A percentile compares a stretch with the other conserved stretches of the same genome.
Evolutionary conservation across 257 asterid genomes (phyloP).

Genomic region (Prunella vulgaris): DNA sequence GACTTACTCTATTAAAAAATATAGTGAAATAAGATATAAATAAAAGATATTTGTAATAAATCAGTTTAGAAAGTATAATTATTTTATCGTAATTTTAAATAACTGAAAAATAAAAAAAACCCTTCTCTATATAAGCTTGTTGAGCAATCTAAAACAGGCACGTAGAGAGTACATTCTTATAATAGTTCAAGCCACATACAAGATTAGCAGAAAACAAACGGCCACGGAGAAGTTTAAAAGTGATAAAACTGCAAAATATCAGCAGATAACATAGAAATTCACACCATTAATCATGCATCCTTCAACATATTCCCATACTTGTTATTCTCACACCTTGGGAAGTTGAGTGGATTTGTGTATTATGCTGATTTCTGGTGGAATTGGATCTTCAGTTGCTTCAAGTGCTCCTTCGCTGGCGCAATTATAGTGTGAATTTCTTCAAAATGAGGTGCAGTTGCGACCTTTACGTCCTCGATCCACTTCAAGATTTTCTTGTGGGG

Average conservation of each 20-base stretch:
- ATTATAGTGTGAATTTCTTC: conserved; percentile 56
- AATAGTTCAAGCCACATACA: not conserved
- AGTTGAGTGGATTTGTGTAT: not conserved
- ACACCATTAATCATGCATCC: not conserved
- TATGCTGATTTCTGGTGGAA: conserved; percentile 22
- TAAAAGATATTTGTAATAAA: too few species aligned
- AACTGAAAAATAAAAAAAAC: too few species aligned
- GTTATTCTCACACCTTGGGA: not conserved
- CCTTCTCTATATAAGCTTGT: too few species aligned
- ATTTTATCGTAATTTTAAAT: too few species aligned
- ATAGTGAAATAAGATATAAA: too few species aligned
- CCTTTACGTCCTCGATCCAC: conserved; percentile 73
- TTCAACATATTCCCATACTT: not conserved
- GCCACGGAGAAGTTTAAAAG: not conserved
- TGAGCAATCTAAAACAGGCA: too few species aligned
- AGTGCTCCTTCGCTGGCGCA: conserved; percentile 29
- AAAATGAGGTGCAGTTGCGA: conserved; percentile 68
- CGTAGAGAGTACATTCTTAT: not conserved
- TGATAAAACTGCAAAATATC: not conserved
- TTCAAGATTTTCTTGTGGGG: conserved; percentile 56
- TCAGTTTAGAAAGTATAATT: too few species aligned
- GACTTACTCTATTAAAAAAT: too few species aligned
- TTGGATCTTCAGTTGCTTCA: conserved; percentile 31
- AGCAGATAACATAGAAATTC: not conserved
- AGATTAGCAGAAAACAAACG: not conserved